A percentile compares a stretch with the other conserved stretches of the same genome.
These are phyloP conservation scores for Plasmopara halstedii DNA, from an alignment of 352 stramenopile species.

Conservation along the genomic window DNA sequence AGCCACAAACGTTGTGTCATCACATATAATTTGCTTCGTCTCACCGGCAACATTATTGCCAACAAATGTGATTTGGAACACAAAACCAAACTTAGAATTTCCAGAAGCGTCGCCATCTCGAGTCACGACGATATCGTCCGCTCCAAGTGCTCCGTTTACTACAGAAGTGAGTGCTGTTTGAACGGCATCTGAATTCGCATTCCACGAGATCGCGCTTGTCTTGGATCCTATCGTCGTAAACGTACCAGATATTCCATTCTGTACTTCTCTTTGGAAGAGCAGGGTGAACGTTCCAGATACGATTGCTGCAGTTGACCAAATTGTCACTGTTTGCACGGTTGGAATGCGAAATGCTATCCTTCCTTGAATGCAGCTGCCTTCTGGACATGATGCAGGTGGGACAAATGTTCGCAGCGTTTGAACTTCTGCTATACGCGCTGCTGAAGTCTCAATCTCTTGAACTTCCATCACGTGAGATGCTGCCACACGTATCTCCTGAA, in stretches of 20 bases:
- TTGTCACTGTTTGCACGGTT: conserved; percentile 64
- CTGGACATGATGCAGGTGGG: conserved; percentile 32
- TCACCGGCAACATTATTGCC: conserved; percentile 64
- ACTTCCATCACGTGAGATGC: conserved; percentile 64
- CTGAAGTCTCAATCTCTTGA: conserved; percentile 57
- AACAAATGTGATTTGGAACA: conserved; percentile 72
- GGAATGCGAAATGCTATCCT: conserved; percentile 59
- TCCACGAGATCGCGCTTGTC: conserved; percentile 31
- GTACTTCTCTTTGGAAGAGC: conserved; percentile 28
- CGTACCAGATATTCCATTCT: conserved; percentile 12
- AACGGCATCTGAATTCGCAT: conserved; percentile 29
- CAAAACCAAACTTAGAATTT: conserved; percentile 53
- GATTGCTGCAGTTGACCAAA: conserved; percentile 45
- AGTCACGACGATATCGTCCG: conserved; percentile 59
- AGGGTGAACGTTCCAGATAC: conserved; percentile 42
- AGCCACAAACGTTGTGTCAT: conserved; percentile 26
- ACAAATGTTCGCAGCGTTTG: conserved; percentile 60
- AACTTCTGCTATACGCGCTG: conserved; percentile 55
- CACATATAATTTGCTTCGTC: conserved; percentile 26
- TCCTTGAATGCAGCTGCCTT: conserved; percentile 41
- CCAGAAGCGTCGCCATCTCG: conserved; percentile 55
- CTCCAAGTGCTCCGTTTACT: conserved; percentile 22
- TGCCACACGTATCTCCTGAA: conserved; percentile 64
- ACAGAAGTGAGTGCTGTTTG: conserved; percentile 21
- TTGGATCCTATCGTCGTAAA: conserved; percentile 21